Evolutionary conservation across 257 asterid genomes (phyloP), one percentile per base, ranked within the genome.

Genomic region (Solanum tarijense): DNA sequence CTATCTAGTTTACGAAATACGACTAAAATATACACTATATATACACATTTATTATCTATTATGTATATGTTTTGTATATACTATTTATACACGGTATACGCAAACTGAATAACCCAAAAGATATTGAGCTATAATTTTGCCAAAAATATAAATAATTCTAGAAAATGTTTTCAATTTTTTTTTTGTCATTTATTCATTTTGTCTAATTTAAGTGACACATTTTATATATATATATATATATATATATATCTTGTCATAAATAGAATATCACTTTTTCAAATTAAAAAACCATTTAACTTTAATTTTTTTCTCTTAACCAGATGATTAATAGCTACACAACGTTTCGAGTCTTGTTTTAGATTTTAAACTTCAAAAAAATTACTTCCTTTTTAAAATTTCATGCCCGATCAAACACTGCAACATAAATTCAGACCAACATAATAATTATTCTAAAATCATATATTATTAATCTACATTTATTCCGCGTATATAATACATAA

Each of bases 371-470:
- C 1, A 20, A 55, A 55, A 6, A 55, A 55, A 18, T 18, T 55
- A 55, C 10, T 55, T 55, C n/a, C 60, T 48, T 14, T 48, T 25
- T 1, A 10, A 66, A 66, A 25, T 12, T 11, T 11, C 9, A 66
- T n/a, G 1, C 9, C 20, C 0, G 7, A n/a, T n/a, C 2, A 4
- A 2, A 66, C 3, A 13, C 0, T 25, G 4, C 34, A 11, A 65
- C 20, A 10, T 66, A 66, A 27, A 68, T 29, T 29, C 5, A 1
- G 10, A 31, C 6, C 9, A 7, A 31, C 39, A 71, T 3, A 71
- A 2, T 14, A 71, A 71, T 71, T 71, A 31, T 71, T 71, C 78
- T 31, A 71, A 69, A 71, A 31, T 8, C 39, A 31, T 32, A 46
- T 71, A 3, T 71, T 71, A 1, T 27, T 65, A 65, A n/a, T 65